Conservation (phyloP, 2,329 filamentous ascomycete genomes). For the Penicillium hordei region DNA sequence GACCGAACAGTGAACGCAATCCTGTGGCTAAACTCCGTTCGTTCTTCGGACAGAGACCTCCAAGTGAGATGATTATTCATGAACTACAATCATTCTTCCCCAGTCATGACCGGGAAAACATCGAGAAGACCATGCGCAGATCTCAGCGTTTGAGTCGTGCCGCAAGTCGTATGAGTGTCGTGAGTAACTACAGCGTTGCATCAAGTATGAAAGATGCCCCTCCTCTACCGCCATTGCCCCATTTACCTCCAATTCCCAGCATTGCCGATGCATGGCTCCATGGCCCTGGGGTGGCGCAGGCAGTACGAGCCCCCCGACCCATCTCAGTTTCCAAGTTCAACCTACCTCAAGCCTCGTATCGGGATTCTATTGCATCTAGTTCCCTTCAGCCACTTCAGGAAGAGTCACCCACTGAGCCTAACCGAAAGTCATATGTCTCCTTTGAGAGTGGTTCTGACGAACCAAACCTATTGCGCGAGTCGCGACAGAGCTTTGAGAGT, state of each 20-base stretch:
- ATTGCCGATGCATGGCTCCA: conserved; percentile 91
- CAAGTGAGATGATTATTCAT: conserved; percentile 95
- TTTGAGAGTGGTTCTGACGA: conserved; percentile 65
- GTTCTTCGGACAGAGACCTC: conserved; percentile 89
- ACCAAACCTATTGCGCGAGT: conserved; percentile 70
- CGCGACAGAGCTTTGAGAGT: conserved; percentile 76
- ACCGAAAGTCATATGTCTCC: conserved; percentile 94
- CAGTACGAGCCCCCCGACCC: conserved; percentile 53
- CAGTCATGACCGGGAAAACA: conserved; percentile 88
- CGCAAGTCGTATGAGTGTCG: conserved; percentile 88
- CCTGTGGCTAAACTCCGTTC: conserved; percentile 46
- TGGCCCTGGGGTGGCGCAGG: conserved; percentile 51
- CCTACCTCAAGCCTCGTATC: conserved; percentile 63
- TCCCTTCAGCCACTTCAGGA: conserved; percentile 88
- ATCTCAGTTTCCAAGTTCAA: conserved; percentile 61
- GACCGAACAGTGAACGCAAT: conserved; percentile 33
- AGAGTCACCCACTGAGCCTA: conserved; percentile 80
- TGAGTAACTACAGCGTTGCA: conserved; percentile 88
- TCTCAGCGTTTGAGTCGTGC: conserved; percentile 90
- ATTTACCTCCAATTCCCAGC: conserved; percentile 71
- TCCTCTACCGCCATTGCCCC: conserved; percentile 25
- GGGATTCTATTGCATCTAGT: conserved; percentile 86
- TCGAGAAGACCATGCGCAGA: conserved; percentile 89
- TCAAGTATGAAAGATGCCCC: conserved; percentile 91
- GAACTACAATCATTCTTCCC: conserved; percentile 97